phyloP scores from a whole-genome alignment of 2,329 filamentous ascomycete species.

The Pseudogymnoascus sp. region DNA sequence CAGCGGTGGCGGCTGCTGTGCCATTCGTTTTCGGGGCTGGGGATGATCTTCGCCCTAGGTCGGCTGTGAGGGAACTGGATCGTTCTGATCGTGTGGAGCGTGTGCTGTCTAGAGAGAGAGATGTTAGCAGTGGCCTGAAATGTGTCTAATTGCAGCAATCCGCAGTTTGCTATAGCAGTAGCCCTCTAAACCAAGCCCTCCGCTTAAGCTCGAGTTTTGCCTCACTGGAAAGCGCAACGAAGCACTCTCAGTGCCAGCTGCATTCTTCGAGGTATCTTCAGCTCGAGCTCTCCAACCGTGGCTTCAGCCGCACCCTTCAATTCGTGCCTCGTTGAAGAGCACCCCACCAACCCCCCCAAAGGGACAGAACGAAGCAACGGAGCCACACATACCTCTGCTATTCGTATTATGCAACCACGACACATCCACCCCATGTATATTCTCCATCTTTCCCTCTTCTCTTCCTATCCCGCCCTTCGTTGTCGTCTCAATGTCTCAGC shows the following conservation, averaged over 20 bases:
- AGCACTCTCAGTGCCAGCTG: background rate
- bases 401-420: conserved; percentile 27
- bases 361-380: conserved; percentile 9
- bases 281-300: background rate
- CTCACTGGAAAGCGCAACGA: background rate
- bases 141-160: conserved; percentile 15
- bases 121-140: conserved; percentile 11
- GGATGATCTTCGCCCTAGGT: background rate
- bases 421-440: conserved; percentile 27
- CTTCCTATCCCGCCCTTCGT: background rate
- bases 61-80: background rate
- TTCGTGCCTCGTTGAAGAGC: background rate
- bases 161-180: background rate
- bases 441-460: conserved; percentile 23
- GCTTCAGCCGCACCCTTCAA: background rate
- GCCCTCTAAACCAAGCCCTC: background rate
- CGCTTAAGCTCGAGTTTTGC: background rate
- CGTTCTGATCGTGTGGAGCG: conserved; percentile 1
- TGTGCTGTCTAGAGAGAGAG: background rate
- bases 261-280: background rate
- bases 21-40: conserved; percentile 13
- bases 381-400: conserved; percentile 22
- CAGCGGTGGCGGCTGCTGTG: conserved; percentile 11
- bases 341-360: background rate
- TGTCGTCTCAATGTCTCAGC: background rate